Conservation (phyloP, 768 basidiomycete species). For the Punctularia strigosozonata region DNA sequence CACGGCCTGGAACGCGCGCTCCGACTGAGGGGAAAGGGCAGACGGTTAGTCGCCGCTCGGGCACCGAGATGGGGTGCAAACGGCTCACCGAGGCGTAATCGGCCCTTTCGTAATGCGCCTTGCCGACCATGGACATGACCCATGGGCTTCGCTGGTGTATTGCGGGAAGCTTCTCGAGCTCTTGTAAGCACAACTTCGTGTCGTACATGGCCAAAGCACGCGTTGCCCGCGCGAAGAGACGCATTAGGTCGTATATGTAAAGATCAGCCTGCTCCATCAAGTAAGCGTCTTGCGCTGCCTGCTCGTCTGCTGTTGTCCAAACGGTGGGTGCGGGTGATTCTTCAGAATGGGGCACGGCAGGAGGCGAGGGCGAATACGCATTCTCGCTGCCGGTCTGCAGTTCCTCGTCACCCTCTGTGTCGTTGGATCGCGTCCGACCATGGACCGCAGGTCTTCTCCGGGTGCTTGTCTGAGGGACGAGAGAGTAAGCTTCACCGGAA, state of each 20-base stretch:
- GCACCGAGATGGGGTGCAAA: neutral
- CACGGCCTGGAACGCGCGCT: slow-evolving; percentile 76
- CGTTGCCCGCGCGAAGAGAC: slow-evolving; percentile 74
- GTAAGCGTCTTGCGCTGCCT: slow-evolving; percentile 59
- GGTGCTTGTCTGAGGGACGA: too few species aligned
- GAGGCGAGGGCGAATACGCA: slow-evolving; percentile 50
- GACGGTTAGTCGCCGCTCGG: neutral
- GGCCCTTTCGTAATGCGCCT: slow-evolving; percentile 81
- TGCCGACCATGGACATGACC: slow-evolving; percentile 74
- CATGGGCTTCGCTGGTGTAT: slow-evolving; percentile 65
- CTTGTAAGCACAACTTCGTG: slow-evolving; percentile 59
- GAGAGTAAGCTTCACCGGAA: neutral
- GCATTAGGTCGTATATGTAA: slow-evolving; percentile 71
- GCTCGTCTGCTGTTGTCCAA: slow-evolving; percentile 58
- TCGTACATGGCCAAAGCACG: slow-evolving; percentile 66
- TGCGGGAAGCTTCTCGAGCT: slow-evolving; percentile 65
- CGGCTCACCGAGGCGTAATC: slow-evolving; percentile 80
- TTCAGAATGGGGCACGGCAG: slow-evolving; percentile 49
- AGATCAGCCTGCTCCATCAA: slow-evolving; percentile 69
- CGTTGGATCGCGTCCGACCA: slow-evolving; percentile 47
- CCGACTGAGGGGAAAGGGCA: slow-evolving; percentile 43
- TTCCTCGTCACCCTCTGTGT: slow-evolving; percentile 71
- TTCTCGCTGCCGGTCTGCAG: slow-evolving; percentile 31
- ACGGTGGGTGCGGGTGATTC: slow-evolving; percentile 48
- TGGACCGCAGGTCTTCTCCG: slow-evolving; percentile 44